phyloP scores from a whole-genome alignment of 2,329 filamentous ascomycete genomes.

The Harringtonia aguacate region DNA sequence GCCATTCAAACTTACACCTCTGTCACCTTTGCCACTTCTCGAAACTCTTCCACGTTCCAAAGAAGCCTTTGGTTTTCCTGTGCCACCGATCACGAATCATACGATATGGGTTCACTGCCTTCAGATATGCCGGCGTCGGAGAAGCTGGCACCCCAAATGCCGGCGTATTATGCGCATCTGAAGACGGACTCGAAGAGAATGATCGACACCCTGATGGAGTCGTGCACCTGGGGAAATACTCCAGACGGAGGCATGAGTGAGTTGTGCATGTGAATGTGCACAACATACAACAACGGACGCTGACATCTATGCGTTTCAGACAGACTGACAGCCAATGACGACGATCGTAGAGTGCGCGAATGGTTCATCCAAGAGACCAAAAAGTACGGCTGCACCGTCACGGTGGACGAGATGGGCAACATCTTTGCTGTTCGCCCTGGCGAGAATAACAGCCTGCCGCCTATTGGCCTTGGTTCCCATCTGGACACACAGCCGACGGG shows the following conservation, averaged over 20 bases:
- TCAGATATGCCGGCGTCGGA: background rate
- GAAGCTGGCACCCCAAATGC: background rate
- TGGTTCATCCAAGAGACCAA: constrained; percentile 62
- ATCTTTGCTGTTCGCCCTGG: constrained; percentile 66
- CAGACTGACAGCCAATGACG: constrained; percentile 60
- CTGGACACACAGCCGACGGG: constrained; percentile 54
- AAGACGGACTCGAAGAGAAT: constrained; percentile 8
- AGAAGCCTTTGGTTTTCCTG: too few relatives aligned
- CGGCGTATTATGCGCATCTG: constrained; percentile 4
- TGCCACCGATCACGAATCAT: too few relatives aligned
- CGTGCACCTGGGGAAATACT: constrained; percentile 10
- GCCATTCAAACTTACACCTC: too few relatives aligned
- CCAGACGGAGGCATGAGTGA: constrained; percentile 11
- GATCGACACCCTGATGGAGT: constrained; percentile 7
- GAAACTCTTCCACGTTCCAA: too few relatives aligned
- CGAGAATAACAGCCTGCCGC: constrained; percentile 39
- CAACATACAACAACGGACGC: background rate
- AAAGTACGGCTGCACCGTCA: constrained; percentile 54
- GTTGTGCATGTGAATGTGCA: background rate
- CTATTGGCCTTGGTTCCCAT: constrained; percentile 62
- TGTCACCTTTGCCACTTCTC: too few relatives aligned
- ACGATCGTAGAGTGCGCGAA: constrained; percentile 60
- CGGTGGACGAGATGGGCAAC: constrained; percentile 70
- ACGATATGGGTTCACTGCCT: constrained; percentile 7
- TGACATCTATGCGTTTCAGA: background rate